Conservation (phyloP, 1,284 basidiomycete species). For the Cutaneotrichosporon cyanovorans region DNA sequence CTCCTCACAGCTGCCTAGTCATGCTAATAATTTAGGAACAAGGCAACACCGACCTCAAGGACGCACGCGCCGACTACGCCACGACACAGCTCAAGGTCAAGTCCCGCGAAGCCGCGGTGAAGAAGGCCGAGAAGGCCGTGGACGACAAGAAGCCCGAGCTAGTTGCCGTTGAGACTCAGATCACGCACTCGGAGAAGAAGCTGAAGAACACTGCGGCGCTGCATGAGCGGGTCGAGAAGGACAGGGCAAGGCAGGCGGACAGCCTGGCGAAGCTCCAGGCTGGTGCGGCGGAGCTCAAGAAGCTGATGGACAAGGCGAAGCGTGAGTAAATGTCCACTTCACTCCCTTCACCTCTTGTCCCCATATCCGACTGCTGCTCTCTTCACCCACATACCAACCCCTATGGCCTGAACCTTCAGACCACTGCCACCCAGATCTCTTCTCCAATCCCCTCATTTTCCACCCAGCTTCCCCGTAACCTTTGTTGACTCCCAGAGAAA, state of each 20-base stretch:
- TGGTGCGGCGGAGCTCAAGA: constrained; percentile 62
- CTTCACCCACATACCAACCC: too few relatives aligned
- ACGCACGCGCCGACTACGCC: constrained; percentile 69
- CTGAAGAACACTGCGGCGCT: constrained; percentile 61
- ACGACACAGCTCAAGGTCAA: constrained; percentile 64
- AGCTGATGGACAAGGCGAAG: constrained; percentile 67
- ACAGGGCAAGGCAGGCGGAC: constrained; percentile 58
- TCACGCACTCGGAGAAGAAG: constrained; percentile 74
- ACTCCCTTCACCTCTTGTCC: too few relatives aligned
- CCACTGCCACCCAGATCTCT: too few relatives aligned
- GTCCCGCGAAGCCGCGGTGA: constrained; percentile 67
- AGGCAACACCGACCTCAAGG: constrained; percentile 62
- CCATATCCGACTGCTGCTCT: too few relatives aligned
- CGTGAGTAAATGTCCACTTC: too few relatives aligned
- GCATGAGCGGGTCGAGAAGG: constrained; percentile 60
- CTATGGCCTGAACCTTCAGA: too few relatives aligned
- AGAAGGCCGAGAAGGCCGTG: constrained; percentile 72
- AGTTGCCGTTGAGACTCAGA: constrained; percentile 73
- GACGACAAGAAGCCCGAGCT: constrained; percentile 80
- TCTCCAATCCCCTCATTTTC: too few relatives aligned
- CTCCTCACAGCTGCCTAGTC: constrained; percentile 1
- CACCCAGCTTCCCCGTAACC: too few relatives aligned
- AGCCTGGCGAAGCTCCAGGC: constrained; percentile 56
- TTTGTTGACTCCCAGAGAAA: constrained; percentile 57
- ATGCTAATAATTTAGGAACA: background rate